Evolutionary conservation across 441 rosid genomes (phyloP).

Genomic region (Pelargonium citronellum): DNA sequence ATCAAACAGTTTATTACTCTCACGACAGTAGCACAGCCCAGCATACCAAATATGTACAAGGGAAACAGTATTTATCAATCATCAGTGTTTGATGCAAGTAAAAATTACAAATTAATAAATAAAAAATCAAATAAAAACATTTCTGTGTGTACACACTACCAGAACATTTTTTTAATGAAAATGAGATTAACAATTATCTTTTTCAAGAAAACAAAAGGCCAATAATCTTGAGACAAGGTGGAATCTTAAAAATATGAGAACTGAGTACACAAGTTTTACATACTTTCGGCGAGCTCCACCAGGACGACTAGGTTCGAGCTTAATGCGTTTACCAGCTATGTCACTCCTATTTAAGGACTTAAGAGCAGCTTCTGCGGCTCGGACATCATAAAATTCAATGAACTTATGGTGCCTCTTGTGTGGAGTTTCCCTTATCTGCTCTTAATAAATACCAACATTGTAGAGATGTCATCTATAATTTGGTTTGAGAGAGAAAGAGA

Average conservation of each 20-base stretch:
- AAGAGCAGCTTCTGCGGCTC: constrained; percentile 79
- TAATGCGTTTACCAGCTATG: constrained; percentile 87
- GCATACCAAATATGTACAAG: too few relatives aligned
- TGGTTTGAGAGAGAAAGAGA: not conserved
- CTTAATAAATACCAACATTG: constrained; percentile 16
- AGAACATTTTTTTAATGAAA: too few relatives aligned
- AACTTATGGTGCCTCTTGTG: constrained; percentile 78
- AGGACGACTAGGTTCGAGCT: constrained; percentile 91
- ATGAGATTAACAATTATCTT: too few relatives aligned
- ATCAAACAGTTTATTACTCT: too few relatives aligned
- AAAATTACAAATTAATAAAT: constrained; percentile 2
- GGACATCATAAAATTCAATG: constrained; percentile 79
- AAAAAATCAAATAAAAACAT: not conserved
- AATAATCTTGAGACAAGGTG: not conserved
- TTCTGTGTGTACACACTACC: too few relatives aligned
- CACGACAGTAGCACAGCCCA: too few relatives aligned
- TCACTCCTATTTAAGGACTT: constrained; percentile 76
- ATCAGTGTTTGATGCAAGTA: too few relatives aligned
- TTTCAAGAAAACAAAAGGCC: too few relatives aligned
- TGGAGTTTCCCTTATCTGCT: constrained; percentile 85
- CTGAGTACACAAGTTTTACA: constrained; percentile 14
- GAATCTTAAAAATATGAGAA: constrained; percentile 5
- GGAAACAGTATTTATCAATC: too few relatives aligned
- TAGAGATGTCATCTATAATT: not conserved
- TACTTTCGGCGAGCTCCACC: constrained; percentile 80